Evolutionary conservation across 768 basidiomycete species (phyloP), one percentile per base, ranked within the genome.

Genomic region (Russula compacta): DNA sequence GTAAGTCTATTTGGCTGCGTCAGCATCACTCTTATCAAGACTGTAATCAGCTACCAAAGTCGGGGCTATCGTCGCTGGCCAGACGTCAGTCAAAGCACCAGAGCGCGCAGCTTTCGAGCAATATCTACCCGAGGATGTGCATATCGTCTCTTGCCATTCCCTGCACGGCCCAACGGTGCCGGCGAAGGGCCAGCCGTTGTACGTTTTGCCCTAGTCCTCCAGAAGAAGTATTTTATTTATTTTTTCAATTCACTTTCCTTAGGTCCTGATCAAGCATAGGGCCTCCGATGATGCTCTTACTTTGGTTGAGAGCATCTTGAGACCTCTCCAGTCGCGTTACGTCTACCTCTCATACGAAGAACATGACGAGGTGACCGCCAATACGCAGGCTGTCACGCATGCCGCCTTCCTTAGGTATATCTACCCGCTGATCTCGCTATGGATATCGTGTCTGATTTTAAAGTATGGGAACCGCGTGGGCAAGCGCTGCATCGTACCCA

Each of bases 381-480:
- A 98, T 67, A 98, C 97, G 0, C 97, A 99, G 73, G 97, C 95
- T 0, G 95, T 97, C 14, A 98, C 93, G 0, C 97, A 99, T 68
- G 95, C 95, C 12, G 97, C 97, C 0, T 98, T 98, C 77, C 78
- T 99, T 19, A 92, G 87, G 95, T 94, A 72, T 15, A 73, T 64
- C 21, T 39, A 40, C 9, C 21, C 15, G 21, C 33, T 43, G 14
- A 21, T 35, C 46, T 58, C 52, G 47, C 4, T n/a, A 6, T 32
- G 36, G 29, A 46, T n/a, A 11, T 65, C 14, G 17, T 39, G 36
- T 47, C 42, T 33, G 24, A 58, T 40, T 0, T 52, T 40, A 56
- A 66, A 98, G 97, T 65, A 99, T 99, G 97, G 97, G 97, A 8
- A 95, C 93, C 0, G 97, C 97, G 0, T 99, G 97, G 97, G 81